These are phyloP conservation scores for Amoebophrya sp. DNA, from an alignment of 169 alveolate species.

Conservation along the genomic window DNA sequence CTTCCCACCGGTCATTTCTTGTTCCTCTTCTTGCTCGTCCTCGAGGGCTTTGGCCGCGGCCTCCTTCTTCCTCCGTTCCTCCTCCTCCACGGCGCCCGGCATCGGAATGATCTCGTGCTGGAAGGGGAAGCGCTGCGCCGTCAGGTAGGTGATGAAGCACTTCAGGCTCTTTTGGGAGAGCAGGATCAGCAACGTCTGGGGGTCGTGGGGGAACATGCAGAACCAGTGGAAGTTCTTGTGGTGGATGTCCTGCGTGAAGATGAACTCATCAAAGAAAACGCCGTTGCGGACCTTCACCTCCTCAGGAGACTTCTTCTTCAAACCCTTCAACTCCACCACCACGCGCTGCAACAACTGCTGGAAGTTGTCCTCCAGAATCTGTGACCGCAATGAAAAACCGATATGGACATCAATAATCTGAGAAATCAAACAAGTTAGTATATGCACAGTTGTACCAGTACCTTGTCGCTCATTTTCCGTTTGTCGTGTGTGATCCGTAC, in stretches of 20 bases:
- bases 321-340: slow-evolving; percentile 58
- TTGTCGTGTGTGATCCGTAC: background rate
- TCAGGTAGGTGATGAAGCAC: background rate
- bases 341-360: background rate
- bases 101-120: background rate
- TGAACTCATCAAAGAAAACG: slow-evolving; percentile 54
- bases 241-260: slow-evolving; percentile 19
- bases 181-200: background rate
- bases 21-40: background rate
- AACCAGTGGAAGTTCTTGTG: background rate
- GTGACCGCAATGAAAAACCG: too few species aligned
- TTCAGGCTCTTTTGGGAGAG: background rate
- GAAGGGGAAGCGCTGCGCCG: background rate
- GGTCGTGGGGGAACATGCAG: background rate
- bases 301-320: slow-evolving; percentile 50
- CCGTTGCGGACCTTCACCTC: slow-evolving; percentile 60
- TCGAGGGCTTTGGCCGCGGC: background rate
- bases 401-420: background rate
- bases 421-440: background rate
- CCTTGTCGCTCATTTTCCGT: background rate
- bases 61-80: background rate
- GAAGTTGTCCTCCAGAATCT: background rate
- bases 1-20: background rate
- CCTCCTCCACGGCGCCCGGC: background rate
- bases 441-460: too few species aligned